Base-by-base conservation (phyloP, 768 basidiomycete genomes). In the Russula earlei region DNA sequence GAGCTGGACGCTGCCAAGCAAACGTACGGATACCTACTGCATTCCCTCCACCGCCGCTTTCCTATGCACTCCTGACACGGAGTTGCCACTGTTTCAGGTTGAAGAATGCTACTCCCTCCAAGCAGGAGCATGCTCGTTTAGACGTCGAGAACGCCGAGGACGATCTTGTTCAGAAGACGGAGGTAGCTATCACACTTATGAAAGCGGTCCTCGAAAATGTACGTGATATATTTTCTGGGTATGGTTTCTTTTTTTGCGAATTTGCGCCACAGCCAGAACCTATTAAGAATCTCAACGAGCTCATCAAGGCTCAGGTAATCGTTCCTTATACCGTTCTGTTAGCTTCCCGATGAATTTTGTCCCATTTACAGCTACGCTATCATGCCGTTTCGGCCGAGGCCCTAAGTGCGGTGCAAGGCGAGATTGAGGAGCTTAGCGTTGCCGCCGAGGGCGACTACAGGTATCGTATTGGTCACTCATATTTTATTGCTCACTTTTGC, bases 171-270 rank as follows among this genome's bases (percentile, higher is more conserved):
- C 93, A 94, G 68, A 92, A 91, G 77, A 99, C 96, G 22, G 96
- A 99, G 70, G 87, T 94, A 29, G 95, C 94, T 1, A 96, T 96
- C 64, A 89, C 87, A 2, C 79, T 92, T 42, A 95, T 96, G 93
- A 95, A 95, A 77, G 87, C 90, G n/a, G 95, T 98, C 15, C 78
- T 99, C 37, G 95, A 98, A 65, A 97, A 97, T 71, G 94, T 96
- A 61, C 52, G 87, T 75, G 22, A 41, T 55, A 52, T n/a, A 8
- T 8, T 19, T 38, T 5, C 37, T 25, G 14, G 12, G 10, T 5
- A 29, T n/a, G 9, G 3, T n/a, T 36, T 44, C 4, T 15, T 19
- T 33, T 48, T 40, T 27, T 38, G 3, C 1, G 62, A 33, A 43
- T 58, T 33, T 5, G 48, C 41, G 9, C 45, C 41, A 22, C 63